These are phyloP conservation scores for Singerocomus inundabilis DNA, from an alignment of 1,284 basidiomycete species.

Conservation along the genomic window DNA sequence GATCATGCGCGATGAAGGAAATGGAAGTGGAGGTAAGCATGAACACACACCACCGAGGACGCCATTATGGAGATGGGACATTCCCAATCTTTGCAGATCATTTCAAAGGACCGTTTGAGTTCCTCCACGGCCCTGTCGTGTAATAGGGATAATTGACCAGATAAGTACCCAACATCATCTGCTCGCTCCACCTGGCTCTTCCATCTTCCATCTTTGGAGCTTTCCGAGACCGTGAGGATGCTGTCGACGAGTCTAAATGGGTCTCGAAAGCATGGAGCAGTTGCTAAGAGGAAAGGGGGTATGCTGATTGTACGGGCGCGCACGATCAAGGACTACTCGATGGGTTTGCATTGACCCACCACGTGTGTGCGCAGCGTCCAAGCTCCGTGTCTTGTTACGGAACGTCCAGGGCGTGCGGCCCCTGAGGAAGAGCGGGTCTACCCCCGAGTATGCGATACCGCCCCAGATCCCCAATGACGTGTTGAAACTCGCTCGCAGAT, in stretches of 20 bases:
- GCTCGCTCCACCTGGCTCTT: constrained; percentile 43
- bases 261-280: constrained; percentile 88
- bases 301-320: constrained; percentile 75
- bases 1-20: neutral
- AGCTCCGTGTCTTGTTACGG: too few relatives aligned
- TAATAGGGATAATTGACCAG: neutral
- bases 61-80: constrained; percentile 45
- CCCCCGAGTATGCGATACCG: constrained; percentile 69
- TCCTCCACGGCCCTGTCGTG: constrained; percentile 49
- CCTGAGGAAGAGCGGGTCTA: too few relatives aligned
- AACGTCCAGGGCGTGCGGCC: too few relatives aligned
- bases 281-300: constrained; percentile 79
- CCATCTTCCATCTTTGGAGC: constrained; percentile 2
- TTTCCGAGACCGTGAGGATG: constrained; percentile 52
- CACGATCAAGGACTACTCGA: constrained; percentile 55
- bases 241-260: constrained; percentile 83
- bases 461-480: constrained; percentile 85
- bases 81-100: constrained; percentile 81
- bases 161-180: constrained; percentile 78
- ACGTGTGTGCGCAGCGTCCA: too few relatives aligned
- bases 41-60: constrained; percentile 14
- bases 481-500: constrained; percentile 91
- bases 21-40: neutral
- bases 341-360: too few relatives aligned
- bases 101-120: constrained; percentile 72